Evolutionary conservation across 2,329 filamentous ascomycete species (phyloP), one percentile per base, ranked within the genome.

Genomic region (Fusarium bactridioides): DNA sequence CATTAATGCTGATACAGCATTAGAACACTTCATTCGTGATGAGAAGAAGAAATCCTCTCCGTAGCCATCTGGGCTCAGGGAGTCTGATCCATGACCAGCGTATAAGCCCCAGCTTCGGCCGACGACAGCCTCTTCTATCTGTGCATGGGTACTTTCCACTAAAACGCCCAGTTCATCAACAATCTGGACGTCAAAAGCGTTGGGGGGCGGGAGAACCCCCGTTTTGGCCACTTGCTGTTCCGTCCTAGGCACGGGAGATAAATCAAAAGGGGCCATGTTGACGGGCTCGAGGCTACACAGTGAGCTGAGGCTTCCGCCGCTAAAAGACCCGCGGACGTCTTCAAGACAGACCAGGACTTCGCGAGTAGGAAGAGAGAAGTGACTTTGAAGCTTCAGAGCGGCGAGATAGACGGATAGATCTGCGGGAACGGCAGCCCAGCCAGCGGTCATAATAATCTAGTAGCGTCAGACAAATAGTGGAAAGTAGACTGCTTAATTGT

Each of bases 361-460:
- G 7, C 71, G 72, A 4, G 65, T 64, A 41, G 68, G 31, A 1
- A 72, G 64, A 21, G 55, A 55, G 25, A 72, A 66, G 21, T 19
- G 18, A 4, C 50, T 40, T 25, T 51, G 65, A 41, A 74, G 64
- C 40, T 67, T 41, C 8, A 65, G 53, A 15, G 38, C 58, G 19
- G 73, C 58, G 35, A 74, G 66, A 41, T 69, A 74, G 23, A 69
- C 61, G 19, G 69, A 63, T 27, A 74, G 45, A 45, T 74, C 69
- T 15, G 67, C 73, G 15, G 72, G 72, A 21, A 73, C 69, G 18
- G 72, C 66, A 35, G 63, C 69, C 66, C 69, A 74, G 41, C 73
- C 73, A 13, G 66, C 51, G 19, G 72, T 71, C 51, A 64, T 60
- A 38, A 75, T 67, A 16, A 74, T 71, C 72, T 74, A 41, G 37